A percentile compares a stretch with the other conserved stretches of the same genome.
phyloP scores from a whole-genome alignment of 1,284 basidiomycete genomes.

The Fomes fomentarius region DNA sequence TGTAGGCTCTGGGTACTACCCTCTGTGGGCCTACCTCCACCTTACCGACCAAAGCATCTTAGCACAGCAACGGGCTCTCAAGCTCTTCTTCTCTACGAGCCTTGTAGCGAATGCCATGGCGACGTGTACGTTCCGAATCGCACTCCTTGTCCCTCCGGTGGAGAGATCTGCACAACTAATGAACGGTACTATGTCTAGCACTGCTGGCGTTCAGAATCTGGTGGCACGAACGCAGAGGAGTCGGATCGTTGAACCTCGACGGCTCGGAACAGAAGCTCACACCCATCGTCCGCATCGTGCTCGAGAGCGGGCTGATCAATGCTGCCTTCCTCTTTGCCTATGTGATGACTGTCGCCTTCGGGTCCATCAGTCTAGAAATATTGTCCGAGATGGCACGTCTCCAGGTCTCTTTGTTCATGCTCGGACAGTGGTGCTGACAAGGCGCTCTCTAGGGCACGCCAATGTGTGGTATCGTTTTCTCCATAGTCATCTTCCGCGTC shows the following conservation, averaged over 20 bases:
- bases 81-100: slow-evolving; percentile 18
- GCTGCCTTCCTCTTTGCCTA: slow-evolving; percentile 22
- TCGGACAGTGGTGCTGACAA: neutral
- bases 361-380: slow-evolving; percentile 18
- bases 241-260: neutral
- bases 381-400: slow-evolving; percentile 24
- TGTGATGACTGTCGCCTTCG: slow-evolving; percentile 14
- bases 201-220: slow-evolving; percentile 18
- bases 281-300: slow-evolving; percentile 20
- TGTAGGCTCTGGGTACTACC: slow-evolving; percentile 1
- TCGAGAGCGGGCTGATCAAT: slow-evolving; percentile 25
- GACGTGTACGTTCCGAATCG: slow-evolving; percentile 22
- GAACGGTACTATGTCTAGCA: neutral
- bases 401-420: no score
- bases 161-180: neutral
- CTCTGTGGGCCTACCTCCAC: slow-evolving; percentile 9
- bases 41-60: slow-evolving; percentile 5
- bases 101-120: slow-evolving; percentile 21
- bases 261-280: neutral
- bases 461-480: slow-evolving; percentile 3
- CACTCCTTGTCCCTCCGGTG: neutral
- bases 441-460: neutral
- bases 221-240: slow-evolving; percentile 4
- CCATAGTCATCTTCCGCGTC: slow-evolving; percentile 13
- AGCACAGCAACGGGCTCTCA: slow-evolving; percentile 13